phyloP scores from a whole-genome alignment of 345 rosid species.

The Kernera saxatilis region DNA sequence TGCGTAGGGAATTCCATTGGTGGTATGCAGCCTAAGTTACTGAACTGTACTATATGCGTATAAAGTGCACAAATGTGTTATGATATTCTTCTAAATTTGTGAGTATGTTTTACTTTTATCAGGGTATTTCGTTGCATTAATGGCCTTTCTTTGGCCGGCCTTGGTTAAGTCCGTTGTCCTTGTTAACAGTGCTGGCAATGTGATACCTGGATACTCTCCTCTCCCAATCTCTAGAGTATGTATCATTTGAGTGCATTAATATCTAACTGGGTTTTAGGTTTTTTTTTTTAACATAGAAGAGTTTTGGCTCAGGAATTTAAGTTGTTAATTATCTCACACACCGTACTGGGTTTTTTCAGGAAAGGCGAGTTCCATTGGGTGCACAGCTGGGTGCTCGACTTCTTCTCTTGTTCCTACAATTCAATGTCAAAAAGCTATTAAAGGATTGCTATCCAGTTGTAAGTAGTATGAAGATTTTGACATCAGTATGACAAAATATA shows the following conservation, averaged over 20 bases:
- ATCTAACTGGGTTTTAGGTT: neutral
- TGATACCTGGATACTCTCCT: conserved; percentile 53
- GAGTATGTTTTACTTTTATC: conserved; percentile 17
- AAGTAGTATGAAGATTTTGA: conserved; percentile 23
- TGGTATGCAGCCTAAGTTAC: conserved; percentile 40
- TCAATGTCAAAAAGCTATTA: conserved; percentile 47
- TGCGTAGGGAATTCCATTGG: conserved; percentile 85
- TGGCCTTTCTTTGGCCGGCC: conserved; percentile 64
- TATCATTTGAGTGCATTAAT: neutral
- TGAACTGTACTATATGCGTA: neutral
- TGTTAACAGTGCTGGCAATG: conserved; percentile 71
- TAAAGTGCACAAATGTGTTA: neutral
- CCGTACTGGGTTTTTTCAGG: conserved; percentile 33
- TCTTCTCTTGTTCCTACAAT: conserved; percentile 56
- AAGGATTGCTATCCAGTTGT: conserved; percentile 78
- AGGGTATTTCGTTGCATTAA: conserved; percentile 70
- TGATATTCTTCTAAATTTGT: conserved; percentile 2
- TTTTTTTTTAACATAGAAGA: neutral
- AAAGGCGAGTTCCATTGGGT: conserved; percentile 52
- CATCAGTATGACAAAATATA: neutral
- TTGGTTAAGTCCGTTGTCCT: conserved; percentile 65
- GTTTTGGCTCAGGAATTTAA: neutral
- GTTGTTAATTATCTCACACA: neutral
- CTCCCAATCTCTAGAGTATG: conserved; percentile 45
- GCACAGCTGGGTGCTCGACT: conserved; percentile 62